Percentiles rank a stretch among this genome's conserved stretches.
phyloP scores from a whole-genome alignment of 352 stramenopile species.

The Globisporangium cystogenes region DNA sequence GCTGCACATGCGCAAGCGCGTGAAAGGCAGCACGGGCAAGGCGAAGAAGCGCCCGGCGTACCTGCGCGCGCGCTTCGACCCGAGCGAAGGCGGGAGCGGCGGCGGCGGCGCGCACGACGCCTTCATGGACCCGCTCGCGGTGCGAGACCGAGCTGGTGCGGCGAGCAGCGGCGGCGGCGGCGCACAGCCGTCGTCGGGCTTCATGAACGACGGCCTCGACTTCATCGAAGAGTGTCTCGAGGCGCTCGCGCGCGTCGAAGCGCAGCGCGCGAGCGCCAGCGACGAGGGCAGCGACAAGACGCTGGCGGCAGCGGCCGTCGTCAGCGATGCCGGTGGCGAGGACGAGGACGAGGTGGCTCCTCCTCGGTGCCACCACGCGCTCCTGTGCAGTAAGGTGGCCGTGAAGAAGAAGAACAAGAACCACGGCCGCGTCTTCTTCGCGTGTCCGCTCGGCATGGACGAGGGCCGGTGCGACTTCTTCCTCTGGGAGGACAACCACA shows the following conservation, averaged over 20 bases:
- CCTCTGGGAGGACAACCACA: constrained; percentile 77
- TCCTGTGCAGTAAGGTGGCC: constrained; percentile 46
- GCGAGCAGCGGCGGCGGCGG: constrained; percentile 16
- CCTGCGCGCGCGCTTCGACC: constrained; percentile 29
- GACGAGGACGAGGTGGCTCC: constrained; percentile 15
- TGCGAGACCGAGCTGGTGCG: constrained; percentile 3
- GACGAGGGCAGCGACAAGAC: background rate
- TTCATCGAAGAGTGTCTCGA: constrained; percentile 80
- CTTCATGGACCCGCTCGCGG: constrained; percentile 13
- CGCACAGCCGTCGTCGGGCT: constrained; percentile 9
- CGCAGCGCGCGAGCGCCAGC: constrained; percentile 10
- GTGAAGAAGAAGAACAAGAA: constrained; percentile 89
- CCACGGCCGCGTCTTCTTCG: constrained; percentile 63
- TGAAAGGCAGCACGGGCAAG: constrained; percentile 61
- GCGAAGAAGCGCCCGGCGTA: constrained; percentile 67
- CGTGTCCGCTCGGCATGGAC: constrained; percentile 59
- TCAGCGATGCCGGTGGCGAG: background rate
- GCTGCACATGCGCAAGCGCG: constrained; percentile 72
- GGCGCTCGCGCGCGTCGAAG: constrained; percentile 34
- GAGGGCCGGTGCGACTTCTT: constrained; percentile 85
- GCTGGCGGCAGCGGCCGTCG: background rate
- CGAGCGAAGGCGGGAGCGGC: background rate
- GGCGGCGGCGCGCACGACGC: constrained; percentile 2
- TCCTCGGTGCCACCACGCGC: constrained; percentile 63
- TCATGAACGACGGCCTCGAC: constrained; percentile 59